Base-by-base conservation (phyloP, 192 early-diverging fungal genomes). In the Glomus cerebriforme region DNA sequence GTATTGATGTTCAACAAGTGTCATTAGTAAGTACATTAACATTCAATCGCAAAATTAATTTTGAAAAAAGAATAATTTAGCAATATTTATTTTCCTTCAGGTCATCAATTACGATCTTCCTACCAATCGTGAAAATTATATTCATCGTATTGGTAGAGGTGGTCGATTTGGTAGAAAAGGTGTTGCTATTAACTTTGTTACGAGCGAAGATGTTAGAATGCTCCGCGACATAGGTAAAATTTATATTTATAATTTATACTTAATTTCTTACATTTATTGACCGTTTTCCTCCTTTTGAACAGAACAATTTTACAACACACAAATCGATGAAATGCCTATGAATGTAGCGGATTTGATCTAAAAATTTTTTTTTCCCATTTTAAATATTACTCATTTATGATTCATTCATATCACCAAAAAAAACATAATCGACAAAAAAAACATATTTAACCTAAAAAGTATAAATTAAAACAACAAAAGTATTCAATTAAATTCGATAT, bases 1-100 rank as follows among this genome's bases (percentile, higher is more conserved):
- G 98, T 83, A 99, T 99, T 68, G 98, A 99, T 85, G 98, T 99
- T 31, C 96, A 98, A 86, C 98, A 99, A 81, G 96, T 99, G 9
- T 99, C 98, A 54, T 86, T 98, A 71, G 98, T 99, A 27, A 59
- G 24, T 19, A 45, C 27, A 32, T 39, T 7, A 32, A 19, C 45
- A 4, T 43, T 37, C 12, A 12, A 39, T 29, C 31, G 31, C 17
- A 35, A 3, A 43, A 6, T 35, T 26, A 7, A 59, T 49, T 9
- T 27, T 1, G 35, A 64, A 19, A 9, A n/a, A 24, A 59, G 4
- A 37, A n/a, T 0, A n/a, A 27, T 2, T 43, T 43, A 43, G 12
- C 10, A 43, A 43, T 43, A 43, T 43, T 2, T 35, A 45, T 17
- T 8, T 27, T 29, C 66, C 72, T 26, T 29, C 47, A 49, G 39